phyloP scores from a whole-genome alignment of 495 filamentous ascomycete genomes.

The Lepraria neglecta region DNA sequence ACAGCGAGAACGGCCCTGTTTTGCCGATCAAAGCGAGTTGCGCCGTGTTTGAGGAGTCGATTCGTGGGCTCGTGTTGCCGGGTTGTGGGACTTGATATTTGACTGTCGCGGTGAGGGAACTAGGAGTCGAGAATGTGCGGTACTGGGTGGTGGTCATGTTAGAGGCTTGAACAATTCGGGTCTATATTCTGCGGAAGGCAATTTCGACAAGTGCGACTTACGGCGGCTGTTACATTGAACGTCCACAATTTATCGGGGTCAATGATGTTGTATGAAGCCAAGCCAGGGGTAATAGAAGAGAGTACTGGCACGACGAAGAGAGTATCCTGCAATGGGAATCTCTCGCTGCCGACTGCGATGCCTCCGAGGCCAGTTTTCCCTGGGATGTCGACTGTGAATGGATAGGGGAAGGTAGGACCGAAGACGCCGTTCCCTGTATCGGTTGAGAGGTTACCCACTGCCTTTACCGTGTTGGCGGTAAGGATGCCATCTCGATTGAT shows the following conservation, averaged over 20 bases:
- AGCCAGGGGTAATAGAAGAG: conserved; percentile 4
- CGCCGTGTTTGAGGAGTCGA: not conserved
- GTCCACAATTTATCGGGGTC: conserved; percentile 2
- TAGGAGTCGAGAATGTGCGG: not conserved
- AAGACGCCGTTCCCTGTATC: conserved; percentile 16
- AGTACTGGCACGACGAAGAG: conserved; percentile 7
- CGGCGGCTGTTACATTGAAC: conserved; percentile 10
- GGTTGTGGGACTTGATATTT: not conserved
- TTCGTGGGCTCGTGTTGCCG: conserved; percentile 4
- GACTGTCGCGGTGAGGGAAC: not conserved
- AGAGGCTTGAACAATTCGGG: too few species aligned
- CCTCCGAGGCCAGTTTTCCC: conserved; percentile 13
- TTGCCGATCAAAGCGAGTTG: not conserved
- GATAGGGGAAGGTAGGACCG: conserved; percentile 18
- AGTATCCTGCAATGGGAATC: conserved; percentile 8
- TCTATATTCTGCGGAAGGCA: too few species aligned
- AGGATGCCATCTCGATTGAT: conserved; percentile 1
- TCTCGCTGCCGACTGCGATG: conserved; percentile 2
- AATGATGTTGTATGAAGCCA: conserved; percentile 3
- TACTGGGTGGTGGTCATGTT: not conserved
- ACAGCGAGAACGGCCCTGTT: not conserved
- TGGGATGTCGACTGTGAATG: conserved; percentile 10
- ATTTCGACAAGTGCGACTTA: not conserved
- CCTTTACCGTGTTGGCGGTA: conserved; percentile 1
- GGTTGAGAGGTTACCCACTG: conserved; percentile 1